Base-by-base conservation (phyloP, 371 early-diverging fungal species). In the Catenaria anguillulae region DNA sequence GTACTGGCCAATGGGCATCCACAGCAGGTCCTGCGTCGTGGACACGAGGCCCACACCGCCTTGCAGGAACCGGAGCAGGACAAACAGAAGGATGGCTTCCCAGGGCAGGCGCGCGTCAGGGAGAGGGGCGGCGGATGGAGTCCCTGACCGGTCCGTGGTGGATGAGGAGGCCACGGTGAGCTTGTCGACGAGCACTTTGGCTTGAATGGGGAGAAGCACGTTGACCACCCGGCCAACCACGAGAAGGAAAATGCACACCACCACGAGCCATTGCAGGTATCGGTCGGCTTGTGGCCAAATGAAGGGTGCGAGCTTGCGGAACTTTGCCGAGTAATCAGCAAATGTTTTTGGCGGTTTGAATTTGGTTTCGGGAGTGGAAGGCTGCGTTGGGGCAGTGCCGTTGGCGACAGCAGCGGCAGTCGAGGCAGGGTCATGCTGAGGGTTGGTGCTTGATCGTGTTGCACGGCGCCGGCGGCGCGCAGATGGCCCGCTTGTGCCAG, bases 1-100 rank as follows among this genome's bases (percentile, higher is more conserved):
- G 71, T 78, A 87, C 73, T 89, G 93, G 3, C 87, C 86, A 8
- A 96, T 84, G 2, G 93, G 94, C 29, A 93, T 85, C 92, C 93
- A 94, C 5, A 87, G 70, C 62, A 84, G 77, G 66, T 80, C 85
- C 68, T 93, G 92, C 26, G 86, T 45, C 0, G 85, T 80, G 61
- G 83, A 81, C 40, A 93, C 72, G 17, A 92, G 10, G 1, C 52
- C 52, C 29, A 50, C 66, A 10, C 61, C n/a, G 21, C 61, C 58
- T n/a, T 61, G 61, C 26, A 61, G 24, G 35, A 61, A 61, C 8
- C 61, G 43, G 24, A 56, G 26, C 2, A 75, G 75, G n/a, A 86
- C 83, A 62, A 84, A 92, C 0, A 84, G 54, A 6, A 80, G 65
- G 46, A 92, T 81, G 29, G 52, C 15, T 6, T 50, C 52, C 52